phyloP scores from a whole-genome alignment of 768 basidiomycete species.

The Leccinum subgranulosum region DNA sequence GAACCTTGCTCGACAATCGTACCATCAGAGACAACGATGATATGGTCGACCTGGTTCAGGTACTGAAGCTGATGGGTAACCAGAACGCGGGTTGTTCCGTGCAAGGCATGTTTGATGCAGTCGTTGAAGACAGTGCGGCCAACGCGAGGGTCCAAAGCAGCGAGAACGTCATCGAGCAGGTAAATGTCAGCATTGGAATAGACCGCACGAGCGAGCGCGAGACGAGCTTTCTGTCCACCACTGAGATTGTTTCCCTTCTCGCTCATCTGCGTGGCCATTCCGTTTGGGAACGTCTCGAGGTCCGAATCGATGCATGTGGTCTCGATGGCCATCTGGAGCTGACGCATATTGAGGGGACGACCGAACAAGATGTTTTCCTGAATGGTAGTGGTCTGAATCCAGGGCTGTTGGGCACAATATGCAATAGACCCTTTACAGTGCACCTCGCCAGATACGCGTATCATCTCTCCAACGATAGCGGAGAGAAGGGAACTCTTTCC shows the following conservation, averaged over 20 bases:
- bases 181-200: slow-evolving; percentile 42
- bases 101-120: slow-evolving; percentile 22
- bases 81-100: slow-evolving; percentile 26
- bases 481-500: slow-evolving; percentile 30
- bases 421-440: slow-evolving; percentile 25
- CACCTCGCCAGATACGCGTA: slow-evolving; percentile 24
- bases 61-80: slow-evolving; percentile 32
- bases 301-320: slow-evolving; percentile 29
- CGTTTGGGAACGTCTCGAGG: slow-evolving; percentile 27
- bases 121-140: slow-evolving; percentile 33
- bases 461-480: slow-evolving; percentile 30
- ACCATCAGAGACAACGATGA: slow-evolving; percentile 47
- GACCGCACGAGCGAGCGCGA: slow-evolving; percentile 44
- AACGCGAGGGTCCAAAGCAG: slow-evolving; percentile 46
- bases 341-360: slow-evolving; percentile 24
- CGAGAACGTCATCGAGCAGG: slow-evolving; percentile 46
- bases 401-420: slow-evolving; percentile 33
- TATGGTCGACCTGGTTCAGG: slow-evolving; percentile 38
- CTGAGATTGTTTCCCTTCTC: slow-evolving; percentile 44
- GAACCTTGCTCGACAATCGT: slow-evolving; percentile 43
- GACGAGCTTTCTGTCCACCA: slow-evolving; percentile 50
- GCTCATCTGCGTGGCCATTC: slow-evolving; percentile 42
- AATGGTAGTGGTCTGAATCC: slow-evolving; percentile 30
- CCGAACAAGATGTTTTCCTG: slow-evolving; percentile 33
- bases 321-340: slow-evolving; percentile 26